These are phyloP conservation scores for Bisporella sp. DNA, from an alignment of 2,329 filamentous ascomycete species.

Conservation along the genomic window DNA sequence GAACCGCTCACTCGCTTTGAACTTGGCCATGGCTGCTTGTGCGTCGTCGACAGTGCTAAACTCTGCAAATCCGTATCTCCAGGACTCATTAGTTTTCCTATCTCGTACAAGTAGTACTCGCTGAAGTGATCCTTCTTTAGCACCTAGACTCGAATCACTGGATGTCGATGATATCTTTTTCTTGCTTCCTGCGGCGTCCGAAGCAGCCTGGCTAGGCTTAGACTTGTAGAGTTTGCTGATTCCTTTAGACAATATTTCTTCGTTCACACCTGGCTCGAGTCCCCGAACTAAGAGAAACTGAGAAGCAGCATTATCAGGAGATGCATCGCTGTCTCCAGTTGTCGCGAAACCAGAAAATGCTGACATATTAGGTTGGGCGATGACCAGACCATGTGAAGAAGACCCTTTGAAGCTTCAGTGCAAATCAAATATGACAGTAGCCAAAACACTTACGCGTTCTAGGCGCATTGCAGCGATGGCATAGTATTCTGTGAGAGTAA, in stretches of 20 bases:
- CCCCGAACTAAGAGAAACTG: constrained; percentile 72
- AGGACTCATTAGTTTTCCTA: constrained; percentile 61
- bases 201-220: constrained; percentile 31
- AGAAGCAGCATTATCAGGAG: constrained; percentile 44
- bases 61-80: constrained; percentile 79
- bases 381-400: constrained; percentile 25
- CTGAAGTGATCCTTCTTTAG: constrained; percentile 65
- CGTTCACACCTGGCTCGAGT: constrained; percentile 62
- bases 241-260: constrained; percentile 65
- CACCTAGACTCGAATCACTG: constrained; percentile 49
- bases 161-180: constrained; percentile 46
- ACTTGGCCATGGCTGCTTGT: constrained; percentile 64
- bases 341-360: constrained; percentile 37
- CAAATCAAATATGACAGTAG: background rate
- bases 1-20: constrained; percentile 65
- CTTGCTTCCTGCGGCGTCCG: constrained; percentile 23
- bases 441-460: constrained; percentile 37
- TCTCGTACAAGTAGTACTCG: constrained; percentile 74
- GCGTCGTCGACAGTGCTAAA: constrained; percentile 73
- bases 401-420: constrained; percentile 26
- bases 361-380: constrained; percentile 31
- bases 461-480: constrained; percentile 51
- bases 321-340: constrained; percentile 46
- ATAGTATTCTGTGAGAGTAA: constrained; percentile 46
- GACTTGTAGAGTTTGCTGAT: constrained; percentile 67